Evolutionary conservation across 768 basidiomycete species (phyloP).

Genomic region (Megacollybia marginata): DNA sequence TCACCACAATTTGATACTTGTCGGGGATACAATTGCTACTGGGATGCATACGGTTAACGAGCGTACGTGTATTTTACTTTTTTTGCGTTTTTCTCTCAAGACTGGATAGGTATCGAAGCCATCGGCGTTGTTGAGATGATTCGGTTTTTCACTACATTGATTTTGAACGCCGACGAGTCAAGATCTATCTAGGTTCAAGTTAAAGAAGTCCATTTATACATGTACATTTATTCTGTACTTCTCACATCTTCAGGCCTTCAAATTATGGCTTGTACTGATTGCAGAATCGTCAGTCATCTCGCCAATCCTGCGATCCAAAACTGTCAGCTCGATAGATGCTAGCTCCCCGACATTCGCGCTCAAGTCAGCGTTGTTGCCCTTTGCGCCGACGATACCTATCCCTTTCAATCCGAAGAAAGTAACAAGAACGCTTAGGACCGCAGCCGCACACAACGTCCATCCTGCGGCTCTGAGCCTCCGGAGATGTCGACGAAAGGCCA

Average conservation of each 20-base stretch:
- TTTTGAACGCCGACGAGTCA: constrained; percentile 36
- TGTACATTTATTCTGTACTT: no score
- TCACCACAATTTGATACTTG: constrained; percentile 15
- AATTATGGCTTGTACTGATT: no score
- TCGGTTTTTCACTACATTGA: constrained; percentile 34
- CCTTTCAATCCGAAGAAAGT: constrained; percentile 9
- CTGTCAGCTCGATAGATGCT: no score
- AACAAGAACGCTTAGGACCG: constrained; percentile 6
- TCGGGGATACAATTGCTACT: constrained; percentile 1
- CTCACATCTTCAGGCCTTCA: no score
- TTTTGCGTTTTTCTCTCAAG: neutral
- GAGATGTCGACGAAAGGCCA: constrained; percentile 10
- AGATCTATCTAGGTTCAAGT: neutral
- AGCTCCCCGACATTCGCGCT: no score
- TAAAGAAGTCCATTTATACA: no score
- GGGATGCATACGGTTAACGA: constrained; percentile 49
- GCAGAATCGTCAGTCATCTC: no score
- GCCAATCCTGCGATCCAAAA: no score
- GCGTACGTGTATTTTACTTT: constrained; percentile 22
- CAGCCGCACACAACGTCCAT: constrained; percentile 14
- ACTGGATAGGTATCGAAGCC: constrained; percentile 16
- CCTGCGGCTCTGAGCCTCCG: constrained; percentile 24
- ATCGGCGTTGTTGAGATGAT: constrained; percentile 33
- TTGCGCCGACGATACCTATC: constrained; percentile 12
- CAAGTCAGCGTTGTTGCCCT: neutral